phyloP scores from a whole-genome alignment of 306 rosid species.

The Quercus rubra region DNA sequence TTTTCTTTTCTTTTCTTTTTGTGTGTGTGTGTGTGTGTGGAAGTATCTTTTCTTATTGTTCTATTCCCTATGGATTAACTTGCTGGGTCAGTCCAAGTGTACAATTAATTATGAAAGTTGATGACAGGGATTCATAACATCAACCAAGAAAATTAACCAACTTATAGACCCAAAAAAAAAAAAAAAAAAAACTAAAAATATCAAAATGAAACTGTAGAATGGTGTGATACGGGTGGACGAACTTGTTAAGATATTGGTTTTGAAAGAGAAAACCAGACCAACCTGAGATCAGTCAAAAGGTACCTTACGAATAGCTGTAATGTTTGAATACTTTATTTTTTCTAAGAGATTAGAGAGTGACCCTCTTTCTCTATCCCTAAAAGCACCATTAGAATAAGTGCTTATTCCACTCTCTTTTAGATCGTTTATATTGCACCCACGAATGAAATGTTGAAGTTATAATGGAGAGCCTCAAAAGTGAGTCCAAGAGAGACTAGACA shows the following conservation, averaged over 20 bases:
- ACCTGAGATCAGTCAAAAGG: constrained; percentile 2
- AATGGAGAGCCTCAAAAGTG: background rate
- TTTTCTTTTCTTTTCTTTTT: too few relatives aligned
- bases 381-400: background rate
- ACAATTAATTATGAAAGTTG: background rate
- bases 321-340: background rate
- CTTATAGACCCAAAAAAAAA: too few relatives aligned
- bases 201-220: too few relatives aligned
- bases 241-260: background rate
- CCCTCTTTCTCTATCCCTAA: background rate
- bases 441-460: background rate
- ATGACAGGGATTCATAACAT: background rate
- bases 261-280: background rate
- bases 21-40: too few relatives aligned
- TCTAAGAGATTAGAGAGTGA: background rate
- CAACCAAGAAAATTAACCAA: background rate
- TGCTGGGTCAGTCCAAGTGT: background rate
- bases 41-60: background rate
- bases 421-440: background rate
- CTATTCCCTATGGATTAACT: background rate
- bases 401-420: background rate
- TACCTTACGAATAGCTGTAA: background rate
- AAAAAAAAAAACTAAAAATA: too few relatives aligned
- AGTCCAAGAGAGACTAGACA: too few relatives aligned
- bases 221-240: background rate